Evolutionary conservation across 2,329 filamentous ascomycete genomes (phyloP), one percentile per base, ranked within the genome.

Genomic region (Sporothrix pseudoabietina): DNA sequence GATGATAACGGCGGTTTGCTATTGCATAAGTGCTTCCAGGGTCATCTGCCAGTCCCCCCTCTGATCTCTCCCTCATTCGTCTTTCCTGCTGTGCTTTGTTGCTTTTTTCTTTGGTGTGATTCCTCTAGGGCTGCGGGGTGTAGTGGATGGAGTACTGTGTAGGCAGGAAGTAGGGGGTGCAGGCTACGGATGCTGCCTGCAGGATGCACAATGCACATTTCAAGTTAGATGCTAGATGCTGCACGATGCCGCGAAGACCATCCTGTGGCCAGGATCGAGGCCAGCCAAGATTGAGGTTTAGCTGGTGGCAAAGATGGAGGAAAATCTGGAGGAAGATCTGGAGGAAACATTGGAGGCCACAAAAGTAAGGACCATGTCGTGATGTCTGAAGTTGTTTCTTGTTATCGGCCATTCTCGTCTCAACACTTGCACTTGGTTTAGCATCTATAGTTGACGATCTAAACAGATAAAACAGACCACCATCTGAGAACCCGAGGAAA

Each of bases 91-190:
- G 26, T n/a, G 49, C 49, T 30, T 55, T 3, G 3, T 55, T 55
- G 49, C 6, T 55, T 30, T 55, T 14, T 14, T 7, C n/a, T 22
- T 22, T 22, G 26, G 52, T 22, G 1, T 22, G 26, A 30, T 26
- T 30, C 7, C n/a, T 14, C 57, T 61, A 61, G 57, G 57, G 57
- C 57, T 61, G 57, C 57, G 41, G 57, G 57, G 2, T 41, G 57
- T 32, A 61, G 35, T 35, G 35, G 35, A 35, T 3, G 35, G 4
- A 35, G 35, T 35, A 35, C 35, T n/a, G n/a, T n/a, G n/a, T n/a
- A n/a, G n/a, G n/a, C n/a, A 35, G 35, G 7, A 7, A 7, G 7
- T 3, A 7, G 35, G 35, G 26, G 52, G 8, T 55, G 52, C 52
- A 55, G 52, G n/a, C 52, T 26, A 19, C 49, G 14, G 41, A 35